These are phyloP conservation scores for barrel medic (Medicago truncatula) DNA, from an alignment of 306 rosid genomes.

Conservation along the genomic window DNA sequence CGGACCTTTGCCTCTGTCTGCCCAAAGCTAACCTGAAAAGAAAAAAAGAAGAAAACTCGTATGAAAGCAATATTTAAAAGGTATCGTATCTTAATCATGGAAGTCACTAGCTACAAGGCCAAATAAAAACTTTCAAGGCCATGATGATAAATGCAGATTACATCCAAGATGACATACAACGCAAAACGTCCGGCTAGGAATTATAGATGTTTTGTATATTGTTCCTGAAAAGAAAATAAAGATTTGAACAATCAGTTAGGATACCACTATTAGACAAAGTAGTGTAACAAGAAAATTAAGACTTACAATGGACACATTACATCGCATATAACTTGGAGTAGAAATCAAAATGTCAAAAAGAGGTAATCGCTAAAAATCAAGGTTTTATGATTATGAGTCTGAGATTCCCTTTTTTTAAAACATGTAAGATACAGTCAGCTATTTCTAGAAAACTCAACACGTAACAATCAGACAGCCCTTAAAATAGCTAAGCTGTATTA, in stretches of 20 bases:
- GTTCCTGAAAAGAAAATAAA: slow-evolving; percentile 75
- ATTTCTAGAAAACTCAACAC: slow-evolving; percentile 20
- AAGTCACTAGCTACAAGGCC: slow-evolving; percentile 30
- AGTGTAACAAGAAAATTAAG: slow-evolving; percentile 31
- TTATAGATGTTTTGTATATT: slow-evolving; percentile 79
- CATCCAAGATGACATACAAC: slow-evolving; percentile 66
- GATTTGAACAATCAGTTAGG: slow-evolving; percentile 45
- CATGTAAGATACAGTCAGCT: background rate
- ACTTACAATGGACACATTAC: slow-evolving; percentile 6
- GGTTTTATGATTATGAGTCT: background rate
- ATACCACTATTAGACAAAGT: slow-evolving; percentile 22
- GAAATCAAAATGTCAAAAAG: background rate
- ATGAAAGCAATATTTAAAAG: slow-evolving; percentile 36
- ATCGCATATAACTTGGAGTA: slow-evolving; percentile 27
- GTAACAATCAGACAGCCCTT: slow-evolving; percentile 20
- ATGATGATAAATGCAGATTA: slow-evolving; percentile 42
- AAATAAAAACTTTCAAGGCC: slow-evolving; percentile 34
- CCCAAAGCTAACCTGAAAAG: slow-evolving; percentile 89
- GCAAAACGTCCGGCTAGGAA: slow-evolving; percentile 95
- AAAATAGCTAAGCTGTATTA: slow-evolving; percentile 24
- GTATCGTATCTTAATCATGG: slow-evolving; percentile 28
- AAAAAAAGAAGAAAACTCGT: slow-evolving; percentile 48
- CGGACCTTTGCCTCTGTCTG: slow-evolving; percentile 96
- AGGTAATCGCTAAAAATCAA: slow-evolving; percentile 12
- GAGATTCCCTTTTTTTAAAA: slow-evolving; percentile 15